These are phyloP conservation scores for Cercospora zeina DNA, from an alignment of 2,329 filamentous ascomycete species.

Conservation along the genomic window DNA sequence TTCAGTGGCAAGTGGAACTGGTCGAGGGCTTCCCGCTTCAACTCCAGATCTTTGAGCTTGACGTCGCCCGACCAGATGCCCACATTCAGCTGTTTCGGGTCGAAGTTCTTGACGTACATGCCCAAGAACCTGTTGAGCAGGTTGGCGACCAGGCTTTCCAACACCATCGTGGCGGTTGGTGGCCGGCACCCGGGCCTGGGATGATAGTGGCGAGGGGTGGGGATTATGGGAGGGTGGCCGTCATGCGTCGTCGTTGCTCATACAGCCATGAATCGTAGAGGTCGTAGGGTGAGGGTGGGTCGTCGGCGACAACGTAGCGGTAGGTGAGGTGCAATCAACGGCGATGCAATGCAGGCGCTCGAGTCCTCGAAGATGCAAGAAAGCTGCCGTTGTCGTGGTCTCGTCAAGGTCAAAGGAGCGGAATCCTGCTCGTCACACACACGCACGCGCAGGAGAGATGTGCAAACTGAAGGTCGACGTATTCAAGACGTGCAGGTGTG, in stretches of 20 bases:
- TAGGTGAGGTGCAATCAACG: background rate
- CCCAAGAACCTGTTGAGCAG: conserved; percentile 98
- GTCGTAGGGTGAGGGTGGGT: background rate
- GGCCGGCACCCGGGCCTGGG: conserved; percentile 74
- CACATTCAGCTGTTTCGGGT: conserved; percentile 95
- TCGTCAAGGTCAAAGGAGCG: conserved; percentile 7
- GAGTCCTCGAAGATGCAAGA: background rate
- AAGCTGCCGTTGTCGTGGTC: background rate
- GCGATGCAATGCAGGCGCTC: conserved; percentile 10
- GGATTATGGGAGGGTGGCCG: background rate
- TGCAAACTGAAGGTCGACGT: background rate
- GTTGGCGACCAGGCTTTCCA: conserved; percentile 94
- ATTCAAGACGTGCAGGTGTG: background rate
- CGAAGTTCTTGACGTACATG: conserved; percentile 99
- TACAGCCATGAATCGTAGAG: background rate
- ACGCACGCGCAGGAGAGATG: background rate
- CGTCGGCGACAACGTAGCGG: background rate
- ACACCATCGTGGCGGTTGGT: conserved; percentile 65
- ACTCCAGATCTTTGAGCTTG: conserved; percentile 86
- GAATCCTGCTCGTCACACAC: conserved; percentile 9
- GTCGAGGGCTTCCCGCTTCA: conserved; percentile 91
- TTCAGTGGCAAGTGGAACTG: conserved; percentile 96
- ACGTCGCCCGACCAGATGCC: conserved; percentile 99
- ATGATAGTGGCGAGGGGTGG: background rate
- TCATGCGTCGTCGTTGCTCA: conserved; percentile 9